phyloP scores from a whole-genome alignment of 208 protist genomes.

The Angomonas ambiguus region DNA sequence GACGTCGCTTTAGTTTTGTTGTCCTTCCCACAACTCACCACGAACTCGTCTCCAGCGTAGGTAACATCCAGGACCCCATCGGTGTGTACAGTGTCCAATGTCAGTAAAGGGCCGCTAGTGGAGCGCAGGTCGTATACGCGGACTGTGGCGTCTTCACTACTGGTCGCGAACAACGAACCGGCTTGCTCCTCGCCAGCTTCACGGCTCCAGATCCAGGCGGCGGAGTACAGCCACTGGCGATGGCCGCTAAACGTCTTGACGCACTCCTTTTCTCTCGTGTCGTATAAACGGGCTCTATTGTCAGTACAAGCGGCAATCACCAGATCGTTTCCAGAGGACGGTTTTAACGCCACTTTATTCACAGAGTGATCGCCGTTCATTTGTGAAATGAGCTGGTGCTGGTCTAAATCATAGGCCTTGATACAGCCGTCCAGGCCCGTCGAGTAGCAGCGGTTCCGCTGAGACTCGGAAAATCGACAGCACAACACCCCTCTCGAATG shows the following conservation, averaged over 20 bases:
- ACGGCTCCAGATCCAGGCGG: slow-evolving; percentile 58
- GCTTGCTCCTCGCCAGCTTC: slow-evolving; percentile 21
- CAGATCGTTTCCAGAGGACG: slow-evolving; percentile 40
- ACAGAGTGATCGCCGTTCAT: slow-evolving; percentile 65
- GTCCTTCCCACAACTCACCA: slow-evolving; percentile 78
- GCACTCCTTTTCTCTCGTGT: slow-evolving; percentile 46
- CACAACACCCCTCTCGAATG: slow-evolving; percentile 71
- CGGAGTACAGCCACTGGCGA: slow-evolving; percentile 83
- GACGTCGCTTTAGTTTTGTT: slow-evolving; percentile 69
- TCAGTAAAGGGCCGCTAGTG: slow-evolving; percentile 50
- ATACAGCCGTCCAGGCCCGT: slow-evolving; percentile 70
- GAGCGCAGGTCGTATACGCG: slow-evolving; percentile 74
- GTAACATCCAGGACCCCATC: slow-evolving; percentile 78
- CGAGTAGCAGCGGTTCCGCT: slow-evolving; percentile 49
- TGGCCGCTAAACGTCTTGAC: slow-evolving; percentile 73
- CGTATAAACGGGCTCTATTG: slow-evolving; percentile 76
- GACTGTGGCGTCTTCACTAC: slow-evolving; percentile 67
- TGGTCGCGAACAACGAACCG: slow-evolving; percentile 51
- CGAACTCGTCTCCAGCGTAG: slow-evolving; percentile 50
- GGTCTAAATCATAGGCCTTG: slow-evolving; percentile 57
- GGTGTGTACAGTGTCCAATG: slow-evolving; percentile 69
- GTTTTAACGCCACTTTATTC: slow-evolving; percentile 52
- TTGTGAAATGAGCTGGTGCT: slow-evolving; percentile 35
- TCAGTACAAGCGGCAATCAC: slow-evolving; percentile 75
- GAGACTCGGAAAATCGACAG: slow-evolving; percentile 57